A percentile compares a stretch with the other conserved stretches of the same genome.
Evolutionary conservation across 768 basidiomycete genomes (phyloP).

Genomic region (Russula abietina): DNA sequence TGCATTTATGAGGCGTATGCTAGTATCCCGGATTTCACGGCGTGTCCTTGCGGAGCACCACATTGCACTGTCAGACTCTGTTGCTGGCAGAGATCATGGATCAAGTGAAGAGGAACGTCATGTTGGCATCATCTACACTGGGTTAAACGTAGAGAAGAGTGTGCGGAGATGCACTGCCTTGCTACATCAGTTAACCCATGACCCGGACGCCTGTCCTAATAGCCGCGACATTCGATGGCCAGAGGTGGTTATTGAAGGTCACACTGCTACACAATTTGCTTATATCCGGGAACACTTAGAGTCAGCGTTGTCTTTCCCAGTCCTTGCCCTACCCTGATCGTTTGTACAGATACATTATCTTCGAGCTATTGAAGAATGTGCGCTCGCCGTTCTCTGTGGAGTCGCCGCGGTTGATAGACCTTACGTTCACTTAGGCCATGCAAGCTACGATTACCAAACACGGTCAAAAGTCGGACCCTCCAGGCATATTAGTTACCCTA

Average conservation of each 20-base stretch:
- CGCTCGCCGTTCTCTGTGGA: conserved; percentile 27
- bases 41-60: conserved; percentile 89
- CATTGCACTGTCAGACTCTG: conserved; percentile 65
- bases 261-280: conserved; percentile 61
- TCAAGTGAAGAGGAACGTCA: conserved; percentile 38
- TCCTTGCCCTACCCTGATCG: not conserved
- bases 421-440: conserved; percentile 48
- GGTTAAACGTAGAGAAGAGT: conserved; percentile 59
- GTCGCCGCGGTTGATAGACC: not conserved
- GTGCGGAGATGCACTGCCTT: conserved; percentile 63
- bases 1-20: conserved; percentile 86
- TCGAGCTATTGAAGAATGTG: conserved; percentile 87
- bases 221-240: conserved; percentile 43
- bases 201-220: conserved; percentile 36
- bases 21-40: conserved; percentile 83
- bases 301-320: conserved; percentile 37
- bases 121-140: conserved; percentile 83
- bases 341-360: conserved; percentile 64
- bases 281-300: conserved; percentile 87
- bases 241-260: conserved; percentile 67
- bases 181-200: conserved; percentile 44
- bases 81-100: conserved; percentile 31
- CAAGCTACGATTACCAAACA: conserved; percentile 57
- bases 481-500: conserved; percentile 70
- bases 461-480: conserved; percentile 37